phyloP scores from a whole-genome alignment of 495 filamentous ascomycete species.

The Podospora pseudocomata region DNA sequence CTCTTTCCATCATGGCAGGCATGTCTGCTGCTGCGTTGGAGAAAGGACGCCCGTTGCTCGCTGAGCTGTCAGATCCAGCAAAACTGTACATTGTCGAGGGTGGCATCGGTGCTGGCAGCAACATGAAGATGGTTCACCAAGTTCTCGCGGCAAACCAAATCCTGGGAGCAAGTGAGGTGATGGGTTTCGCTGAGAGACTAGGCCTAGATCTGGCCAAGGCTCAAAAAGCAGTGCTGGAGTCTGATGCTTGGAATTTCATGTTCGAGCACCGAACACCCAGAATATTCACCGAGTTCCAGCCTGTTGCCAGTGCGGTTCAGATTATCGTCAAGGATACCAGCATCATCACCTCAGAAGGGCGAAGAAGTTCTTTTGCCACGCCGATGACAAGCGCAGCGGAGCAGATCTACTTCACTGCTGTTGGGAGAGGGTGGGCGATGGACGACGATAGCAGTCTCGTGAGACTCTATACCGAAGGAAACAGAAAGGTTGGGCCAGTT shows the following conservation, averaged over 20 bases:
- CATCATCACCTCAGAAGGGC: slow-evolving; percentile 70
- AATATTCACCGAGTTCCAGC: slow-evolving; percentile 65
- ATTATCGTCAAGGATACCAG: slow-evolving; percentile 80
- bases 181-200: slow-evolving; percentile 66
- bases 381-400: slow-evolving; percentile 69
- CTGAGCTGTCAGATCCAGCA: slow-evolving; percentile 54
- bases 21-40: slow-evolving; percentile 54
- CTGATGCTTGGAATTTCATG: slow-evolving; percentile 74
- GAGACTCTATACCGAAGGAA: slow-evolving; percentile 53
- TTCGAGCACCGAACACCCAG: slow-evolving; percentile 70
- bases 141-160: slow-evolving; percentile 77
- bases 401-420: slow-evolving; percentile 61
- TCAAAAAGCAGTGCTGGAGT: slow-evolving; percentile 53
- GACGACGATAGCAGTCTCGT: slow-evolving; percentile 71
- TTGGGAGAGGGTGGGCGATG: slow-evolving; percentile 58
- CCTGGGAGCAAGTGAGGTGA: slow-evolving; percentile 64
- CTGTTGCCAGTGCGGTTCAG: slow-evolving; percentile 63
- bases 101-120: slow-evolving; percentile 72
- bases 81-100: slow-evolving; percentile 73
- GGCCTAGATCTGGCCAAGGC: slow-evolving; percentile 60
- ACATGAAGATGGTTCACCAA: slow-evolving; percentile 87
- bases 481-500: slow-evolving; percentile 35
- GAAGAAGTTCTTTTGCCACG: slow-evolving; percentile 58
- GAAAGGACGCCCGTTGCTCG: slow-evolving; percentile 57
- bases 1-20: slow-evolving; percentile 78